phyloP scores from a whole-genome alignment of 2,329 filamentous ascomycete species.

The Elsinoe necatrix region DNA sequence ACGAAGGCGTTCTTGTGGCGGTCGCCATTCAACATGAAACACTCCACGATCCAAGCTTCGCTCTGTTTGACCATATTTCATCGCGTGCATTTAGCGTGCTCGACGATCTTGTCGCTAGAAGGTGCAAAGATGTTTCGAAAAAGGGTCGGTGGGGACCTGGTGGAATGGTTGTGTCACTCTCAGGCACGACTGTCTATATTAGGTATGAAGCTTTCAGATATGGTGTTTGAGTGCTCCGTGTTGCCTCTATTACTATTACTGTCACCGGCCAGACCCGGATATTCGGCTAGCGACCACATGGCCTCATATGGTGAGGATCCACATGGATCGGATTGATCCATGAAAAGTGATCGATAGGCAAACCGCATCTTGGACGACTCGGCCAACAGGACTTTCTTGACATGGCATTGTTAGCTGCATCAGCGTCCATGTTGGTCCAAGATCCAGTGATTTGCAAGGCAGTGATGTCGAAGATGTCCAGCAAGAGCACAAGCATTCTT shows the following conservation, averaged over 20 bases:
- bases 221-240: neutral
- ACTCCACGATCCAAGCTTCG: conserved; percentile 1
- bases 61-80: conserved; percentile 10
- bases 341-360: neutral
- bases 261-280: neutral
- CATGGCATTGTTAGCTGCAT: neutral
- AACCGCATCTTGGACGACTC: neutral
- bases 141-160: neutral
- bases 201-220: neutral
- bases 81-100: conserved; percentile 1
- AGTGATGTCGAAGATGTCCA: too few species aligned
- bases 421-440: neutral
- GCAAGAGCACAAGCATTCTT: too few species aligned
- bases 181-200: neutral
- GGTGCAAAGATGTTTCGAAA: neutral
- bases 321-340: neutral
- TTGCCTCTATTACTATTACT: neutral
- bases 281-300: neutral
- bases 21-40: conserved; percentile 10
- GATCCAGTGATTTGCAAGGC: too few species aligned
- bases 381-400: neutral
- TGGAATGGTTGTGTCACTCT: neutral
- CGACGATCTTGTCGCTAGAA: conserved; percentile 12
- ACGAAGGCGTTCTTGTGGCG: neutral
- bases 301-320: neutral